Evolutionary conservation across 192 early-diverging fungal species (phyloP).

Genomic region (Diversispora eburnea): DNA sequence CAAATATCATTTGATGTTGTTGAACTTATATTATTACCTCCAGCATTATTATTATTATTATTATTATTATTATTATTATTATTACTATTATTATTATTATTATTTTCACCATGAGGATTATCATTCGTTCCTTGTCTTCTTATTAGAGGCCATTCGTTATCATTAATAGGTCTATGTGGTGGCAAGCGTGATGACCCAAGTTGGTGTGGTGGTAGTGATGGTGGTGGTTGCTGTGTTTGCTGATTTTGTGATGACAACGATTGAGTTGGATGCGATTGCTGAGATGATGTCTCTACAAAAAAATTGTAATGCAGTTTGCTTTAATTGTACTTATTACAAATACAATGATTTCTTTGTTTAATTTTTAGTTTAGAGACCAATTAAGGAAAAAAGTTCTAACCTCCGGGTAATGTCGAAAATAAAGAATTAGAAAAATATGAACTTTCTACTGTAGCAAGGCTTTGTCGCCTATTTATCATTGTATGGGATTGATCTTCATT

Average conservation of each 20-base stretch:
- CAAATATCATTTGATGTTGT: constrained; percentile 13
- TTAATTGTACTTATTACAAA: too few species aligned
- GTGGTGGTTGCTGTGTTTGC: background rate
- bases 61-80: background rate
- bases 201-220: background rate
- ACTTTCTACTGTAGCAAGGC: background rate
- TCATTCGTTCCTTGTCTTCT: background rate
- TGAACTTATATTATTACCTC: constrained; percentile 16
- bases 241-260: background rate
- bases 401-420: constrained; percentile 21
- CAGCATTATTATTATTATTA: constrained; percentile 13
- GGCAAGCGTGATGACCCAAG: background rate
- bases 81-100: constrained; percentile 17
- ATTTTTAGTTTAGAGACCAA: background rate
- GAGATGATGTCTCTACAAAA: background rate
- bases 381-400: constrained; percentile 20
- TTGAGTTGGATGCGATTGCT: background rate
- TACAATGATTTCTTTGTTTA: too few species aligned
- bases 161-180: constrained; percentile 6
- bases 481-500: constrained; percentile 19
- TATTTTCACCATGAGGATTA: background rate
- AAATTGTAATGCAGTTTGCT: background rate
- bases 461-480: constrained; percentile 19
- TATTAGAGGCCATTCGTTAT: constrained; percentile 27
- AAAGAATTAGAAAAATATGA: constrained; percentile 31